A percentile compares a stretch with the other conserved stretches of the same genome.
phyloP scores from a whole-genome alignment of 1,139 yeast species.

The Diutina rugosa region DNA sequence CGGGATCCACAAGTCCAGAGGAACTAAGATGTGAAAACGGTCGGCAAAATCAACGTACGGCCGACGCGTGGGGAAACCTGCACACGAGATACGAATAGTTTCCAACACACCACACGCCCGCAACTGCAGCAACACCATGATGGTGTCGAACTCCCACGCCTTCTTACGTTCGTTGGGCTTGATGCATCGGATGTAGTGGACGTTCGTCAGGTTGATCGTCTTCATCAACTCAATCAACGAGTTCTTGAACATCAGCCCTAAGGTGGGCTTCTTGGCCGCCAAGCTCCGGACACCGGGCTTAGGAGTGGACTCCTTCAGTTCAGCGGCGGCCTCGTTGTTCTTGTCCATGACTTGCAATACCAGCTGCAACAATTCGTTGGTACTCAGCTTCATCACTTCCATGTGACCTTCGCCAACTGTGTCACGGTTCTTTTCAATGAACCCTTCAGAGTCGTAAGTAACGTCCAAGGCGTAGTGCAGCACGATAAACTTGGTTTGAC shows the following conservation, averaged over 20 bases:
- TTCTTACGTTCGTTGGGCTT: conserved; percentile 90
- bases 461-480: conserved; percentile 94
- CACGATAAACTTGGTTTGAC: conserved; percentile 82
- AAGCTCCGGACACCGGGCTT: conserved; percentile 1
- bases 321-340: conserved; percentile 40
- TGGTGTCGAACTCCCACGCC: conserved; percentile 93
- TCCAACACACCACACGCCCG: conserved; percentile 98
- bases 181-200: conserved; percentile 93
- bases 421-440: conserved; percentile 93
- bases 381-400: conserved; percentile 64
- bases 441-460: conserved; percentile 84
- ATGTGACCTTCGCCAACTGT: conserved; percentile 94
- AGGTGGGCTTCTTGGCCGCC: conserved; percentile 52
- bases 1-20: conserved; percentile 56
- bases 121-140: conserved; percentile 89
- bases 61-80: conserved; percentile 97
- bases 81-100: conserved; percentile 92
- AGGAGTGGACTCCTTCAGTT: conserved; percentile 20
- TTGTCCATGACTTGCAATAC: conserved; percentile 57
- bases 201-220: conserved; percentile 89
- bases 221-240: conserved; percentile 88
- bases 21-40: conserved; percentile 73
- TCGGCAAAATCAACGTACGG: conserved; percentile 87
- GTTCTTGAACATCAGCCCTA: conserved; percentile 88
- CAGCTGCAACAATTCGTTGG: conserved; percentile 49